phyloP scores from a whole-genome alignment of 2,329 filamentous ascomycete species.

The Cladosporium sp. region DNA sequence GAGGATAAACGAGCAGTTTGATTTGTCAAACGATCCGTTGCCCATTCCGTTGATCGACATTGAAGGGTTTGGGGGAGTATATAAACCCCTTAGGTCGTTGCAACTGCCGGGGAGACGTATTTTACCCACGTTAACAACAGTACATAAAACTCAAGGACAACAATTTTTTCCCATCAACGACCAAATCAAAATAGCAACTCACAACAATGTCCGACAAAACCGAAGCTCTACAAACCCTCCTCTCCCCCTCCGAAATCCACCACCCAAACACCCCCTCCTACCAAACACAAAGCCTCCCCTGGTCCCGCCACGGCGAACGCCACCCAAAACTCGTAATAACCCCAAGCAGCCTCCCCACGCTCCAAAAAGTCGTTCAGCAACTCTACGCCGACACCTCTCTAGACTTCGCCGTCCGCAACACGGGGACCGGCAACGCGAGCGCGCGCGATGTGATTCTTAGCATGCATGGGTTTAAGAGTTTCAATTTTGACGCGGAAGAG shows the following conservation, averaged over 20 bases:
- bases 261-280: conserved; percentile 14
- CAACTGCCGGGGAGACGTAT: no score
- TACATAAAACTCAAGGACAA: no score
- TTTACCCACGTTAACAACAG: no score
- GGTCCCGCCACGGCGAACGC: conserved; percentile 32
- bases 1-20: no score
- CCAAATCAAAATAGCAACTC: neutral
- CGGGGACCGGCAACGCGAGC: conserved; percentile 34
- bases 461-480: conserved; percentile 34
- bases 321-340: conserved; percentile 33
- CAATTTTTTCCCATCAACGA: no score
- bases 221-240: conserved; percentile 5
- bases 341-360: conserved; percentile 26
- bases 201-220: conserved; percentile 9
- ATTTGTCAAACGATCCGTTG: no score
- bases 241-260: conserved; percentile 14
- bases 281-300: conserved; percentile 21
- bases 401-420: conserved; percentile 35
- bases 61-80: no score
- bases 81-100: no score
- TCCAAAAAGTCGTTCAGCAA: conserved; percentile 30
- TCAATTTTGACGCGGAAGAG: conserved; percentile 30
- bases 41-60: no score
- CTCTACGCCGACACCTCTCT: conserved; percentile 30
- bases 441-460: conserved; percentile 36